A percentile compares a stretch with the other conserved stretches of the same genome.
Evolutionary conservation across 1,139 yeast species (phyloP).

Genomic region (Dujonia santamariae): DNA sequence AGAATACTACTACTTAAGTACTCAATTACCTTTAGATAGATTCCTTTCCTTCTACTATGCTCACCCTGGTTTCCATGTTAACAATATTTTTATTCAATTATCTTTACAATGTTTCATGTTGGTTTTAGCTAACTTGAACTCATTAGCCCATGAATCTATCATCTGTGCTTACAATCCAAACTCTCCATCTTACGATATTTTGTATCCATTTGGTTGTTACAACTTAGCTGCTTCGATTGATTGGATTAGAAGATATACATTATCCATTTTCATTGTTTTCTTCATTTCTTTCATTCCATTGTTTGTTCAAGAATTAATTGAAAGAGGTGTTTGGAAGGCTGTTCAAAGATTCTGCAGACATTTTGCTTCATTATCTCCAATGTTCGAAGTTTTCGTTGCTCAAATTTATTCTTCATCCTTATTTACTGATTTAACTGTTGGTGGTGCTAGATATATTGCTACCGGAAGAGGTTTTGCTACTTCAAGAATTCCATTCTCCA

Average conservation of each 20-base stretch:
- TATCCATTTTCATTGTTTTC: slow-evolving; percentile 97
- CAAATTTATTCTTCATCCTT: slow-evolving; percentile 94
- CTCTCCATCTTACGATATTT: slow-evolving; percentile 80
- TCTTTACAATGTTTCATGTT: slow-evolving; percentile 92
- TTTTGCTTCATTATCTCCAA: slow-evolving; percentile 84
- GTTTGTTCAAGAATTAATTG: slow-evolving; percentile 94
- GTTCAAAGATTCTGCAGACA: slow-evolving; percentile 89
- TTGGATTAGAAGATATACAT: slow-evolving; percentile 96
- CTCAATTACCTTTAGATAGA: slow-evolving; percentile 95
- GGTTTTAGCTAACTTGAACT: slow-evolving; percentile 85
- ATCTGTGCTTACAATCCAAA: slow-evolving; percentile 80
- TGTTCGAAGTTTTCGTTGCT: slow-evolving; percentile 97
- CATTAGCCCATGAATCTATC: slow-evolving; percentile 88
- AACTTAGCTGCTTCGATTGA: slow-evolving; percentile 86
- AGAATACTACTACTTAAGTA: slow-evolving; percentile 95
- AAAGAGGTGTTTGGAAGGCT: slow-evolving; percentile 97
- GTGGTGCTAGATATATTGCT: slow-evolving; percentile 99
- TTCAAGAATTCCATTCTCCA: slow-evolving; percentile 96
- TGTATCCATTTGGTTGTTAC: slow-evolving; percentile 92
- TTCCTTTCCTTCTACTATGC: slow-evolving; percentile 97
- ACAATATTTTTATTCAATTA: slow-evolving; percentile 91
- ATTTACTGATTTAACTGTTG: slow-evolving; percentile 89
- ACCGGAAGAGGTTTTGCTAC: slow-evolving; percentile 99
- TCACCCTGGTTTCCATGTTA: slow-evolving; percentile 98
- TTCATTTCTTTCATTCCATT: slow-evolving; percentile 95